Conservation (phyloP, 2,329 filamentous ascomycete genomes). For the Purpureocillium lavendulum region DNA sequence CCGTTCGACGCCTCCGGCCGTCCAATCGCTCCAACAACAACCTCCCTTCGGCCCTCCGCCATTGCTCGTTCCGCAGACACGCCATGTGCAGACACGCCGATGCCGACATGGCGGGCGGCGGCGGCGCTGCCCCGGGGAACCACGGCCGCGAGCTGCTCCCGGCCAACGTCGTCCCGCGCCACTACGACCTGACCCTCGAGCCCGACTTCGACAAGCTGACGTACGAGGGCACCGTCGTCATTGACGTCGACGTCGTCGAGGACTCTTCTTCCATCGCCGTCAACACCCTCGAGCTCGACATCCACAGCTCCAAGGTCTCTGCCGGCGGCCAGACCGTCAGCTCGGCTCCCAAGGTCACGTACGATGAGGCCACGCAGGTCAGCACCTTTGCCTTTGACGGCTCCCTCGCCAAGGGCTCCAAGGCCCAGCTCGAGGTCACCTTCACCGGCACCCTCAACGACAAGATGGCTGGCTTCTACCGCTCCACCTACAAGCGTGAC, state of each 20-base stretch:
- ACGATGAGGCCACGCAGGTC: conserved; percentile 73
- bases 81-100: conserved; percentile 55
- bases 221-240: conserved; percentile 75
- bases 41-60: conserved; percentile 27
- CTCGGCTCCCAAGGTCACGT: conserved; percentile 42
- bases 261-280: conserved; percentile 80
- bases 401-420: conserved; percentile 62
- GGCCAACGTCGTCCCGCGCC: conserved; percentile 80
- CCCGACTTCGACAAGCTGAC: conserved; percentile 82
- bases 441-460: conserved; percentile 80
- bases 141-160: conserved; percentile 71
- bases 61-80: conserved; percentile 67
- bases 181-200: conserved; percentile 89
- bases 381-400: conserved; percentile 74
- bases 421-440: conserved; percentile 52
- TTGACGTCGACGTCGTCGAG: conserved; percentile 80
- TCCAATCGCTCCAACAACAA: too few relatives aligned
- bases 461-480: conserved; percentile 97
- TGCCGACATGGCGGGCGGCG: conserved; percentile 24
- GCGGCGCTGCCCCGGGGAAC: conserved; percentile 9
- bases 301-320: conserved; percentile 52
- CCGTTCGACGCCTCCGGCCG: too few relatives aligned
- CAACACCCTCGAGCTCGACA: conserved; percentile 80
- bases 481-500: conserved; percentile 80
- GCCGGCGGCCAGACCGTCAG: conserved; percentile 38